Conservation (phyloP, 2,329 filamentous ascomycete species). For the Verticillium dahliae region DNA sequence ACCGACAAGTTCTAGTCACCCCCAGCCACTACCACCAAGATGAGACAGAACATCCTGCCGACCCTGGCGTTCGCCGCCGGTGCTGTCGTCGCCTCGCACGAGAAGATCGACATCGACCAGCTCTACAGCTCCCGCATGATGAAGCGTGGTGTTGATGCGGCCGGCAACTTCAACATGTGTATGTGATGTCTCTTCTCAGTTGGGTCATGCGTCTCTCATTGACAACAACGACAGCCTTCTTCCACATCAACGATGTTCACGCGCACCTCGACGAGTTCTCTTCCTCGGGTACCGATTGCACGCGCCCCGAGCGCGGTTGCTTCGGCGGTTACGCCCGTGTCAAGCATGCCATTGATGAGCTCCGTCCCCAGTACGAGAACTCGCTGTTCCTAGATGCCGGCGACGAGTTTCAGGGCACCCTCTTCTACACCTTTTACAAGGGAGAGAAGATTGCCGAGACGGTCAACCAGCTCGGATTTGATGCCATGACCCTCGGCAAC, state of each 20-base stretch:
- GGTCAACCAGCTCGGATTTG: slow-evolving; percentile 58
- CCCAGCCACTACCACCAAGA: neutral
- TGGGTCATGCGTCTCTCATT: neutral
- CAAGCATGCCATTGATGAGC: slow-evolving; percentile 51
- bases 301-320: slow-evolving; percentile 47
- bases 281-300: slow-evolving; percentile 56
- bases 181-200: slow-evolving; percentile 8
- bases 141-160: slow-evolving; percentile 41
- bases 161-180: slow-evolving; percentile 49
- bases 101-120: slow-evolving; percentile 32
- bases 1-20: neutral
- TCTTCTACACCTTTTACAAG: slow-evolving; percentile 61
- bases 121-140: slow-evolving; percentile 40
- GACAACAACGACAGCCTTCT: slow-evolving; percentile 39
- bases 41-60: slow-evolving; percentile 2
- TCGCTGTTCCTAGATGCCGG: slow-evolving; percentile 59
- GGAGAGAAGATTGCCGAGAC: slow-evolving; percentile 63
- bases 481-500: slow-evolving; percentile 62
- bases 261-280: slow-evolving; percentile 59
- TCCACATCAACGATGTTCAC: slow-evolving; percentile 65
- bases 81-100: slow-evolving; percentile 20
- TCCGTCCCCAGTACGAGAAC: slow-evolving; percentile 50
- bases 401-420: slow-evolving; percentile 64
- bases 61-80: slow-evolving; percentile 15
- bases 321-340: slow-evolving; percentile 60